Evolutionary conservation across 192 early-diverging fungal genomes (phyloP).

Genomic region (Lobulomyces angularis): DNA sequence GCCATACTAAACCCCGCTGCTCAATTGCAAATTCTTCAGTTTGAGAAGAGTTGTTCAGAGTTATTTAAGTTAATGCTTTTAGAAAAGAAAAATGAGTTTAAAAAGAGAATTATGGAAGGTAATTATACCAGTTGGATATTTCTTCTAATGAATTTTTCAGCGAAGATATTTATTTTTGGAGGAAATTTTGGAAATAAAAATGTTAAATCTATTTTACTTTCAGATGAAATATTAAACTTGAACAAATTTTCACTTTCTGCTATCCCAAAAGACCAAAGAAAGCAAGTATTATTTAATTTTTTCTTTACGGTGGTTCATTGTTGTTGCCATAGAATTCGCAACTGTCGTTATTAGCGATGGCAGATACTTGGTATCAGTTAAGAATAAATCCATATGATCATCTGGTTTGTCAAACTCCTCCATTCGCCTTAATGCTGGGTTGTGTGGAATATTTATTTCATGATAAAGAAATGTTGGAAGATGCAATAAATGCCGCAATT

Average conservation of each 20-base stretch:
- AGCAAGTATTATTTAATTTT: constrained; percentile 16
- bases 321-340: constrained; percentile 65
- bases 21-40: constrained; percentile 73
- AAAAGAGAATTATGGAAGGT: constrained; percentile 48
- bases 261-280: constrained; percentile 28
- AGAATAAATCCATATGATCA: constrained; percentile 82
- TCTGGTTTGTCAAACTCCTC: constrained; percentile 89
- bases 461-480: constrained; percentile 67
- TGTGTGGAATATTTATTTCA: constrained; percentile 89
- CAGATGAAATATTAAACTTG: constrained; percentile 65
- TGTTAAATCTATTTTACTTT: constrained; percentile 60
- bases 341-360: constrained; percentile 83
- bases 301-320: not conserved
- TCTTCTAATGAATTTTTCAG: not conserved
- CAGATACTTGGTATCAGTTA: constrained; percentile 83
- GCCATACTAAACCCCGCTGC: constrained; percentile 89
- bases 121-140: constrained; percentile 6
- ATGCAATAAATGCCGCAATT: constrained; percentile 73
- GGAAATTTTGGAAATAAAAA: constrained; percentile 39
- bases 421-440: constrained; percentile 88
- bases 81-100: constrained; percentile 68
- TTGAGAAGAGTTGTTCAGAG: constrained; percentile 72
- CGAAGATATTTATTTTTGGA: constrained; percentile 79
- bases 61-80: constrained; percentile 93
- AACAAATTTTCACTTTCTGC: constrained; percentile 77